These are phyloP conservation scores for Chaetomium strumarium DNA, from an alignment of 2,329 filamentous ascomycete genomes.

Conservation along the genomic window DNA sequence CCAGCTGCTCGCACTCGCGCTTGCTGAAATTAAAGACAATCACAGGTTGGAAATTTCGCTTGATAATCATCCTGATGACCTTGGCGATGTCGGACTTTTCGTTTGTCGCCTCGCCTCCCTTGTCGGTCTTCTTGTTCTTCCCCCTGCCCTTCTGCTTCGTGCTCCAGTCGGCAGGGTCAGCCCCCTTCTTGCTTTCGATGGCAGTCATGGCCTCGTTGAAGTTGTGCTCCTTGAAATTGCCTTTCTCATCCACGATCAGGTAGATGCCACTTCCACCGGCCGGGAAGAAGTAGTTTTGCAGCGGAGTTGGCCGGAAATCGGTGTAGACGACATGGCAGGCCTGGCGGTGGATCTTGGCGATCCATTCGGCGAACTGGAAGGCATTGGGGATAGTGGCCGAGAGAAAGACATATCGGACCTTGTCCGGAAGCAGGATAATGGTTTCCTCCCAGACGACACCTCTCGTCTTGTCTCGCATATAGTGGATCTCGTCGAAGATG, in stretches of 20 bases:
- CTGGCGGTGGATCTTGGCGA: slow-evolving; percentile 94
- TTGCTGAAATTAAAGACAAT: slow-evolving; percentile 99
- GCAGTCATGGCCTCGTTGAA: slow-evolving; percentile 93
- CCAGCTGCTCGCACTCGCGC: slow-evolving; percentile 87
- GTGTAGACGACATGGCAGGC: slow-evolving; percentile 99
- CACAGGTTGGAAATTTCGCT: slow-evolving; percentile 93
- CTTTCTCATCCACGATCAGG: slow-evolving; percentile 93
- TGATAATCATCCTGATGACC: slow-evolving; percentile 98
- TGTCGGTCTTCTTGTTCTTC: slow-evolving; percentile 87
- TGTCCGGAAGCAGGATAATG: slow-evolving; percentile 94
- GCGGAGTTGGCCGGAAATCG: slow-evolving; percentile 90
- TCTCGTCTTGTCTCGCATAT: slow-evolving; percentile 88
- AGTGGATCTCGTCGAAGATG: slow-evolving; percentile 97
- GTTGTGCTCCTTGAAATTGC: slow-evolving; percentile 91
- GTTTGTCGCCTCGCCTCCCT: slow-evolving; percentile 66
- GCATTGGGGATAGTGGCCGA: slow-evolving; percentile 98
- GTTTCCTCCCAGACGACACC: slow-evolving; percentile 99
- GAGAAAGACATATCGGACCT: slow-evolving; percentile 96
- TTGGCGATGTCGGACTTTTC: slow-evolving; percentile 82
- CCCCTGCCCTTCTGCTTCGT: slow-evolving; percentile 81
- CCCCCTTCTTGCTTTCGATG: slow-evolving; percentile 81
- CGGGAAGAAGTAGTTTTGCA: slow-evolving; percentile 98
- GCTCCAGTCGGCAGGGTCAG: slow-evolving; percentile 71
- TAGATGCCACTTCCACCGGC: slow-evolving; percentile 88
- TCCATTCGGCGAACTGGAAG: slow-evolving; percentile 99